These are phyloP conservation scores for Cryphonectria carpinicola DNA, from an alignment of 2,329 filamentous ascomycete species.

Conservation along the genomic window DNA sequence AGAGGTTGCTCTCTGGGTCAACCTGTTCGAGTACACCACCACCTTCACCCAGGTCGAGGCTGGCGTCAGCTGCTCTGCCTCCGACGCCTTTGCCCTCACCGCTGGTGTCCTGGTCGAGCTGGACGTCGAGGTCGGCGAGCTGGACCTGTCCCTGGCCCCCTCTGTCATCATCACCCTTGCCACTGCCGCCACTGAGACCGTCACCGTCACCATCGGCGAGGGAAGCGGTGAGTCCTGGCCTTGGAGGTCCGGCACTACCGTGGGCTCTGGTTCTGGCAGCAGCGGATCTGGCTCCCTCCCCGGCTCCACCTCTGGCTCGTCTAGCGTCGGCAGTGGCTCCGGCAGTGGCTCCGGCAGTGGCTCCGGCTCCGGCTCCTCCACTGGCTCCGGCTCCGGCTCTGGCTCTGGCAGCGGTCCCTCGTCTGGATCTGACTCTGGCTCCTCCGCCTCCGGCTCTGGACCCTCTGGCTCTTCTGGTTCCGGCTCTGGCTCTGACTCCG, in stretches of 20 bases:
- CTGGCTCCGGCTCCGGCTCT: neutral
- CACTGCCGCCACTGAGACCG: constrained; percentile 26
- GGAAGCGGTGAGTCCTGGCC: constrained; percentile 23
- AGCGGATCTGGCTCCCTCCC: constrained; percentile 12
- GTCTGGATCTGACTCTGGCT: constrained; percentile 1
- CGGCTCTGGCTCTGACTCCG: constrained; percentile 9
- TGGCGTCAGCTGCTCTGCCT: constrained; percentile 27
- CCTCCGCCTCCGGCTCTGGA: neutral
- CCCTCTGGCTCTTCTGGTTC: neutral
- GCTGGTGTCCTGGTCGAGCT: constrained; percentile 35
- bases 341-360: constrained; percentile 9
- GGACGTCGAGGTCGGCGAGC: constrained; percentile 32
- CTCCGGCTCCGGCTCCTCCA: neutral
- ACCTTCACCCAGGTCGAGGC: constrained; percentile 30
- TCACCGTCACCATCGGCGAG: constrained; percentile 30
- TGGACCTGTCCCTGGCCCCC: constrained; percentile 35
- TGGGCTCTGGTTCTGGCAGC: constrained; percentile 9
- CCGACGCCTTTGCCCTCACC: constrained; percentile 33
- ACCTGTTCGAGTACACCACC: constrained; percentile 39
- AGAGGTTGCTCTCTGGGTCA: constrained; percentile 37
- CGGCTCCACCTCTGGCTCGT: constrained; percentile 21
- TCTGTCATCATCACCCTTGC: constrained; percentile 36
- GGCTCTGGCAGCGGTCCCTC: no score
- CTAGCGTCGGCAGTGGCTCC: neutral
- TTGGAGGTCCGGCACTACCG: constrained; percentile 15